Evolutionary conservation across 2,329 filamentous ascomycete genomes (phyloP).

Genomic region (Neonectria magnoliae): DNA sequence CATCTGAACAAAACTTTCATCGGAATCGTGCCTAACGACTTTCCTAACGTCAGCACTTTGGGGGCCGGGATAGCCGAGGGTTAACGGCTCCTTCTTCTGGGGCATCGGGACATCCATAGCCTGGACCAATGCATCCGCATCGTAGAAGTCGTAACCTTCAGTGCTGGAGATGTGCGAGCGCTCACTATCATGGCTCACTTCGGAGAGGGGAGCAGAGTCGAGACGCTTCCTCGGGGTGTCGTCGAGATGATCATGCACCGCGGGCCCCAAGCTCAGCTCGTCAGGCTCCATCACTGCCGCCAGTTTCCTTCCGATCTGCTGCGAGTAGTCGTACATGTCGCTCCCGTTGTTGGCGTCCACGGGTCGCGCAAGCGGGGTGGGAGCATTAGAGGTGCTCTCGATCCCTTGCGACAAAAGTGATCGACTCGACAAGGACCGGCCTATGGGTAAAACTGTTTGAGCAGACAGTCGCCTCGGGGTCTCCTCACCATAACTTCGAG

Average conservation of each 20-base stretch:
- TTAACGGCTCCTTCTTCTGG: conserved; percentile 51
- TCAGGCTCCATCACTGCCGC: conserved; percentile 62
- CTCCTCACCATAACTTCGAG: conserved; percentile 48
- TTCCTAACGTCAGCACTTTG: conserved; percentile 40
- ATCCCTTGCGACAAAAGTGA: conserved; percentile 65
- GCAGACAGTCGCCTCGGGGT: conserved; percentile 49
- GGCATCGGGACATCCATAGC: conserved; percentile 64
- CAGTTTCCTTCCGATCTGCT: conserved; percentile 52
- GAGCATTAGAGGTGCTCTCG: conserved; percentile 70
- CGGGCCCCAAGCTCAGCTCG: conserved; percentile 61
- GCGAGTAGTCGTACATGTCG: conserved; percentile 41
- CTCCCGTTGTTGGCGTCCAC: conserved; percentile 51
- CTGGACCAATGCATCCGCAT: conserved; percentile 62
- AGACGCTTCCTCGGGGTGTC: conserved; percentile 55
- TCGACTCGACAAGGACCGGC: conserved; percentile 48
- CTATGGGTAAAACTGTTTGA: conserved; percentile 43
- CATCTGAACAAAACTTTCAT: conserved; percentile 67
- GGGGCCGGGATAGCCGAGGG: conserved; percentile 45
- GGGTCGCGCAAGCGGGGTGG: conserved; percentile 68
- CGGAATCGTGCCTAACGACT: conserved; percentile 62
- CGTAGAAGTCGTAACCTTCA: conserved; percentile 74
- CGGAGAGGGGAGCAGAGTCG: conserved; percentile 62
- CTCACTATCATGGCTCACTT: conserved; percentile 61
- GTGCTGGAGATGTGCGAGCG: conserved; percentile 60
- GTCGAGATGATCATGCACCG: conserved; percentile 50